Percentiles rank a stretch among this genome's conserved stretches.
Conservation (phyloP, 23 red algal genomes). For the Gracilaria domingensis region DNA sequence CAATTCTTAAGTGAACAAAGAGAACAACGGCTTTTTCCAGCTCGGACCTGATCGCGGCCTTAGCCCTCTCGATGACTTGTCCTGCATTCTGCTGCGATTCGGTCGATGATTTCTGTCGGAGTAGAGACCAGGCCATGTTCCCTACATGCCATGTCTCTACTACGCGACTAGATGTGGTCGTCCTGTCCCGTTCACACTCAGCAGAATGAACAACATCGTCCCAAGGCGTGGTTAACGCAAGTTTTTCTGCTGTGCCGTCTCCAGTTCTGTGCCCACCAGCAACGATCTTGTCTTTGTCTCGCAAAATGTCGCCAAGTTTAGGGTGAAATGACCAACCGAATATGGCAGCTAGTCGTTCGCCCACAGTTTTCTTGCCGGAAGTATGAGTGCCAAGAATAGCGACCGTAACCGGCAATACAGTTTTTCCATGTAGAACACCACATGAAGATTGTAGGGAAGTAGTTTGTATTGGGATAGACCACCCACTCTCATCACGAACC, state of each 20-base stretch:
- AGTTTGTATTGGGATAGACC: background rate
- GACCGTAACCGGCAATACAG: background rate
- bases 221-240: background rate
- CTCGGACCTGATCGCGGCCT: background rate
- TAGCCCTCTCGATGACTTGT: background rate
- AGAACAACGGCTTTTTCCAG: slow-evolving; percentile 5
- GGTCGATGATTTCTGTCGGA: background rate
- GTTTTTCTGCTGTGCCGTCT: background rate
- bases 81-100: background rate
- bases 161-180: background rate
- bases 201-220: background rate
- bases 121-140: background rate
- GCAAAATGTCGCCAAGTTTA: slow-evolving; percentile 17
- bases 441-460: background rate
- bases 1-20: slow-evolving; percentile 14
- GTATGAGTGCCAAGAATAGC: slow-evolving; percentile 32
- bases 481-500: background rate
- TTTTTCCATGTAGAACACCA: no score
- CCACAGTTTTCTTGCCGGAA: slow-evolving; percentile 3
- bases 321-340: slow-evolving; percentile 6
- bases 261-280: slow-evolving; percentile 8
- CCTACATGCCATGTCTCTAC: slow-evolving; percentile 35
- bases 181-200: slow-evolving; percentile 19
- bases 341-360: background rate
- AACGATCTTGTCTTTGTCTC: background rate